phyloP scores from a whole-genome alignment of 129 eudicot species.

The Flaveria sonorensis region DNA sequence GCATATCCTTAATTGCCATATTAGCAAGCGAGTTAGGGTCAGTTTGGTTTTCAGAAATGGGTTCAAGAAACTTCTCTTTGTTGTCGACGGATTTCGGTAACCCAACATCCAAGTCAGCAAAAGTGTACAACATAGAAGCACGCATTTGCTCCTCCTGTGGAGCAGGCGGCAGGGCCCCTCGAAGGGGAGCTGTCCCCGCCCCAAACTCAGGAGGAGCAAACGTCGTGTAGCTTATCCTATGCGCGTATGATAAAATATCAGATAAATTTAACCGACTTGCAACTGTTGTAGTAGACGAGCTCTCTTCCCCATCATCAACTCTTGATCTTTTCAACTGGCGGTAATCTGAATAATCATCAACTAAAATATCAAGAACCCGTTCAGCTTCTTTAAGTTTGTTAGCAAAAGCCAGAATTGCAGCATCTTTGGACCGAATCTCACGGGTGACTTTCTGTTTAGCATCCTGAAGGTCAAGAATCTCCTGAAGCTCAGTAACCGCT shows the following conservation, averaged over 20 bases:
- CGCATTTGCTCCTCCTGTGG: constrained; percentile 99
- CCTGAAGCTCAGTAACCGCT: constrained; percentile 93
- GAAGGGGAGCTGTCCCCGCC: constrained; percentile 80
- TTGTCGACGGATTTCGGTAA: constrained; percentile 60
- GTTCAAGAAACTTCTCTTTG: constrained; percentile 60
- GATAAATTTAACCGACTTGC: constrained; percentile 67
- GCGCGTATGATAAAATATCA: constrained; percentile 81
- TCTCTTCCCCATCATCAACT: constrained; percentile 43
- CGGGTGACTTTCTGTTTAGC: constrained; percentile 64
- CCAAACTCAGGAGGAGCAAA: constrained; percentile 98
- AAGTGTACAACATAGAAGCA: constrained; percentile 73
- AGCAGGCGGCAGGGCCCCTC: constrained; percentile 97
- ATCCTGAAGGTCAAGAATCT: constrained; percentile 94
- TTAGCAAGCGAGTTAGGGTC: constrained; percentile 50
- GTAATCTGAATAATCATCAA: constrained; percentile 87
- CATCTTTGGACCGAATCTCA: constrained; percentile 67
- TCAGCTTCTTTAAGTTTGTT: constrained; percentile 83
- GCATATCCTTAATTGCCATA: constrained; percentile 54
- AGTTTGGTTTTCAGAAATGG: constrained; percentile 52
- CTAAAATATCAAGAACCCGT: constrained; percentile 81
- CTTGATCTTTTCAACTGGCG: constrained; percentile 69
- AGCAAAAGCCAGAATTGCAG: constrained; percentile 70
- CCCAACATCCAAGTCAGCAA: constrained; percentile 86
- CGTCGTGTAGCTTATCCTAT: constrained; percentile 89
- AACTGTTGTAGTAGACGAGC: constrained; percentile 63